Conservation (phyloP, 352 stramenopile genomes). For the Stramenopiles sp. region DNA sequence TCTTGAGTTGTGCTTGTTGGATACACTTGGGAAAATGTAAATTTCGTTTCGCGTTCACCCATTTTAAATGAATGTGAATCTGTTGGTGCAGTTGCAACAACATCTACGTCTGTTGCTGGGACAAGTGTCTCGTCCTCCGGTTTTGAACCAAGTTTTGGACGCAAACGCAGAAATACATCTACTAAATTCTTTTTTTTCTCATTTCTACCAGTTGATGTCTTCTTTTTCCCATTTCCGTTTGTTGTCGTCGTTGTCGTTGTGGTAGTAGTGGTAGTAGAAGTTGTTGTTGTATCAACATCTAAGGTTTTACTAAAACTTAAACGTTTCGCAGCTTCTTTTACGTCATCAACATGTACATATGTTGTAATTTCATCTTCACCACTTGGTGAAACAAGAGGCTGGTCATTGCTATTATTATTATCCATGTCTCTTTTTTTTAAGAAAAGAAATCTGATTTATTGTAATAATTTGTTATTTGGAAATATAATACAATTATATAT, state of each 20-base stretch:
- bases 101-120: not conserved
- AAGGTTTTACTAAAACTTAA: not conserved
- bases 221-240: not conserved
- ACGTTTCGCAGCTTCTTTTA: conserved; percentile 2
- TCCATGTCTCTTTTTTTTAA: too few relatives aligned
- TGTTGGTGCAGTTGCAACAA: not conserved
- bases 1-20: not conserved
- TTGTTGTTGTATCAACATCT: not conserved
- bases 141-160: not conserved
- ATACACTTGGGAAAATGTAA: not conserved
- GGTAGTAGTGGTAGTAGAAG: too few relatives aligned
- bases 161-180: not conserved
- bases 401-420: too few relatives aligned
- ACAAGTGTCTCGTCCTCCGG: not conserved
- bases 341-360: not conserved
- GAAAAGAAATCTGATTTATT: too few relatives aligned
- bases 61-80: not conserved
- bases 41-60: not conserved
- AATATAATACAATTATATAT: too few relatives aligned
- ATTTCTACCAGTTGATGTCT: not conserved
- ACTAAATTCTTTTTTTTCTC: not conserved
- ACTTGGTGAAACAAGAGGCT: not conserved
- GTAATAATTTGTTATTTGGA: too few relatives aligned
- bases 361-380: not conserved
- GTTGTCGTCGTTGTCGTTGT: too few relatives aligned